phyloP scores from a whole-genome alignment of 2,329 filamentous ascomycete genomes.

The Ophiostoma fasciatum region DNA sequence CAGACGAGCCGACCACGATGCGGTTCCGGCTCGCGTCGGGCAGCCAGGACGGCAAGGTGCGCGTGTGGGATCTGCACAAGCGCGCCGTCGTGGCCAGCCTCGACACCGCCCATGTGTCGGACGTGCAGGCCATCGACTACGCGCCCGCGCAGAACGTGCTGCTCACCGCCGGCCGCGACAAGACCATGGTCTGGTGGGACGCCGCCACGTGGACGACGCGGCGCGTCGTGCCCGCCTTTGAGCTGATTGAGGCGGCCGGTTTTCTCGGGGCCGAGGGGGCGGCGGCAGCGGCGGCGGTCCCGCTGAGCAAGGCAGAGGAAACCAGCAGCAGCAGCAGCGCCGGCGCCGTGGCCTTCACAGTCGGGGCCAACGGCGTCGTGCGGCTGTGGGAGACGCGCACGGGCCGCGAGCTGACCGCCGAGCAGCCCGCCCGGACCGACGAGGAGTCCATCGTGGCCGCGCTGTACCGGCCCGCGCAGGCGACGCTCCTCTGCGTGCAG shows the following conservation, averaged over 20 bases:
- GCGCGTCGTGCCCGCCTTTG: constrained; percentile 69
- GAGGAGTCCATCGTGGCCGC: constrained; percentile 56
- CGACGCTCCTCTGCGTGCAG: constrained; percentile 68
- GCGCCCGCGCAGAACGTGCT: constrained; percentile 59
- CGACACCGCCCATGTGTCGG: constrained; percentile 88
- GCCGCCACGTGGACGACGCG: constrained; percentile 68
- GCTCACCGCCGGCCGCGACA: constrained; percentile 78
- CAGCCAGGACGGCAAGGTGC: constrained; percentile 83
- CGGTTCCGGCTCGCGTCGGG: constrained; percentile 75
- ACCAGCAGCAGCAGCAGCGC: background rate
- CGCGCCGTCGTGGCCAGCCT: constrained; percentile 61
- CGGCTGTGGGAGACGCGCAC: constrained; percentile 70
- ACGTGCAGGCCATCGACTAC: constrained; percentile 79
- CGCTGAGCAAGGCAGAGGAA: too few species aligned
- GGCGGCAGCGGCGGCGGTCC: background rate
- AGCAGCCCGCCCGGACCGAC: constrained; percentile 48
- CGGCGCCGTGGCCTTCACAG: constrained; percentile 64
- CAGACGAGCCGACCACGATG: constrained; percentile 18
- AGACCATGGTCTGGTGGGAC: constrained; percentile 90
- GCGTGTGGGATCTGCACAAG: constrained; percentile 84
- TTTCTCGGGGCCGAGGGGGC: constrained; percentile 44
- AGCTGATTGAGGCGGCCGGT: constrained; percentile 70
- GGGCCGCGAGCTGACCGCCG: constrained; percentile 64
- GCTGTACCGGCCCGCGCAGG: constrained; percentile 47
- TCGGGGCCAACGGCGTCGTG: constrained; percentile 67